These are phyloP conservation scores for Ophiocytium majus DNA, from an alignment of 352 stramenopile species.

Conservation along the genomic window DNA sequence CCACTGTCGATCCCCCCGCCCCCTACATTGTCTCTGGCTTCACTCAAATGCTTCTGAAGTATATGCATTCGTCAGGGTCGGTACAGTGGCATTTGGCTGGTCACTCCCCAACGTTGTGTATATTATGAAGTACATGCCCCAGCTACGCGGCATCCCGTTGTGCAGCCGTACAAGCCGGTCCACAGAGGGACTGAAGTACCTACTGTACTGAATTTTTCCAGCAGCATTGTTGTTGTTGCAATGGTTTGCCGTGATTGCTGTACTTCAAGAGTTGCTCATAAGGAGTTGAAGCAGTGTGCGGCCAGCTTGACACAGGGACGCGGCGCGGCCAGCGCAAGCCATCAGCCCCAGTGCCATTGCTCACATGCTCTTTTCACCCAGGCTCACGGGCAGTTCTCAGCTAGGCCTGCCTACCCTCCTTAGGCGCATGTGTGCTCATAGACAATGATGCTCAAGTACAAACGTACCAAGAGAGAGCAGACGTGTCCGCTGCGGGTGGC, in stretches of 20 bases:
- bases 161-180: neutral
- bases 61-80: neutral
- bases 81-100: neutral
- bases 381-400: too few species aligned
- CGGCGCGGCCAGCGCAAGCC: too few species aligned
- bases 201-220: neutral
- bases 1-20: neutral
- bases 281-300: too few species aligned
- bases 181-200: neutral
- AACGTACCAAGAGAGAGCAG: too few species aligned
- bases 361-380: too few species aligned
- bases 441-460: too few species aligned
- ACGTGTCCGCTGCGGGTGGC: too few species aligned
- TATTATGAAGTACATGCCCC: neutral
- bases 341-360: too few species aligned
- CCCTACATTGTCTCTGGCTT: neutral
- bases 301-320: too few species aligned
- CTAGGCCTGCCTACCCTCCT: too few species aligned
- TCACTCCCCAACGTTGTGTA: neutral
- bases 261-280: conserved; percentile 32
- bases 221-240: neutral
- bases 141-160: neutral
- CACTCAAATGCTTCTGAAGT: neutral
- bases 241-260: conserved; percentile 36
- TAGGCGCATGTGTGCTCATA: too few species aligned